A percentile compares a stretch with the other conserved stretches of the same genome.
Conservation (phyloP, 768 basidiomycete genomes). For the Amanita exitialis region DNA sequence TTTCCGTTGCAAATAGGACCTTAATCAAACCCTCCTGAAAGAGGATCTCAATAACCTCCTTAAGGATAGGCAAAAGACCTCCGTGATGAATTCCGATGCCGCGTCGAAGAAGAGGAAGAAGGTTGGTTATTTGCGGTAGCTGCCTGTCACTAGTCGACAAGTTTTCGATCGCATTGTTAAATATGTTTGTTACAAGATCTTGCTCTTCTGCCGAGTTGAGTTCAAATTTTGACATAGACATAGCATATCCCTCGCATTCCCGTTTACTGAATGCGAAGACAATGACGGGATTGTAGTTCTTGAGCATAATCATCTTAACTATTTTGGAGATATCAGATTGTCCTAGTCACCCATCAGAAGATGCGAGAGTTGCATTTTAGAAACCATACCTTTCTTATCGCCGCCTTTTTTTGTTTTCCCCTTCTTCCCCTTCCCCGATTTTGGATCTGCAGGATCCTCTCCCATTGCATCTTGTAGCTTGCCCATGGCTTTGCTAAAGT, state of each 20-base stretch:
- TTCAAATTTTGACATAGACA: slow-evolving; percentile 90
- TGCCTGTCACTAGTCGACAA: slow-evolving; percentile 80
- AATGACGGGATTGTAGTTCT: slow-evolving; percentile 97
- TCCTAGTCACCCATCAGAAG: slow-evolving; percentile 31
- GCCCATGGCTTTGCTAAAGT: slow-evolving; percentile 97
- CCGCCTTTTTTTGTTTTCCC: slow-evolving; percentile 94
- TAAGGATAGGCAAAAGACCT: slow-evolving; percentile 91
- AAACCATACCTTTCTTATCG: slow-evolving; percentile 60
- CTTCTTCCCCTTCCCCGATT: slow-evolving; percentile 76
- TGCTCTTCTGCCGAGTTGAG: slow-evolving; percentile 92
- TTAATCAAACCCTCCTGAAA: slow-evolving; percentile 99
- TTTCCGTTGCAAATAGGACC: slow-evolving; percentile 96
- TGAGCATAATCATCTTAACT: slow-evolving; percentile 95
- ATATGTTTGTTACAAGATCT: slow-evolving; percentile 76
- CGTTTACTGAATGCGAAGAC: slow-evolving; percentile 98
- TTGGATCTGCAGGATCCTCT: slow-evolving; percentile 87
- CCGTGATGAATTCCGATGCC: slow-evolving; percentile 99
- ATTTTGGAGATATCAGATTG: slow-evolving; percentile 95
- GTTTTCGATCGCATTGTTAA: slow-evolving; percentile 89
- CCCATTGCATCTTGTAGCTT: slow-evolving; percentile 76
- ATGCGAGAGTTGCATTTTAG: not conserved
- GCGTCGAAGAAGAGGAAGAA: slow-evolving; percentile 86
- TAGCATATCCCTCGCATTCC: slow-evolving; percentile 90
- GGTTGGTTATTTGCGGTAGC: slow-evolving; percentile 87
- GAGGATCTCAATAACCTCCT: slow-evolving; percentile 97